Evolutionary conservation across 306 rosid genomes (phyloP).

Genomic region (Medicago lupulina): DNA sequence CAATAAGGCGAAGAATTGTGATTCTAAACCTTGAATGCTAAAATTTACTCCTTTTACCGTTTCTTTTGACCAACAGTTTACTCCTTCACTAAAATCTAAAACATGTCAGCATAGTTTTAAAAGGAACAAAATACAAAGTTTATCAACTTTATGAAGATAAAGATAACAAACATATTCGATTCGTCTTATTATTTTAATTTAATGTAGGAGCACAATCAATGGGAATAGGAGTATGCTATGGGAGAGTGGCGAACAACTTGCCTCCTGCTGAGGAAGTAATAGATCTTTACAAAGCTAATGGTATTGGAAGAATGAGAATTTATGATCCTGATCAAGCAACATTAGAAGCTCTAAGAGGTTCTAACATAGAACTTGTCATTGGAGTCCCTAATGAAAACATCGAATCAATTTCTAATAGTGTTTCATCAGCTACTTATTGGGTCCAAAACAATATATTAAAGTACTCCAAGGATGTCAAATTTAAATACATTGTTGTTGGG

Average conservation of each 20-base stretch:
- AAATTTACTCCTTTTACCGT: too few relatives aligned
- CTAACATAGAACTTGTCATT: constrained; percentile 56
- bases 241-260: constrained; percentile 35
- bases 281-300: constrained; percentile 42
- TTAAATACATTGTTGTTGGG: constrained; percentile 11
- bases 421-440: not conserved
- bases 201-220: constrained; percentile 41
- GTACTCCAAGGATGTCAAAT: not conserved
- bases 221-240: constrained; percentile 59
- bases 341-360: constrained; percentile 54
- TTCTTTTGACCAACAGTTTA: too few relatives aligned
- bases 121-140: too few relatives aligned
- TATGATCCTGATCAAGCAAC: constrained; percentile 41
- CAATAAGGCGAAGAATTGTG: too few relatives aligned
- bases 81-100: not conserved
- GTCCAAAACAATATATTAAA: not conserved
- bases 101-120: too few relatives aligned
- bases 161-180: too few relatives aligned
- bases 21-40: too few relatives aligned
- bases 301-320: constrained; percentile 49
- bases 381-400: constrained; percentile 35
- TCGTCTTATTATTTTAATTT: not conserved
- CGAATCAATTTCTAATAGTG: not conserved
- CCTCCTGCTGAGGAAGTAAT: constrained; percentile 49
- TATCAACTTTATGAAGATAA: too few relatives aligned